Evolutionary conservation across 352 stramenopile genomes (phyloP), one percentile per base, ranked within the genome.

Genomic region (Pythium brassicae): DNA sequence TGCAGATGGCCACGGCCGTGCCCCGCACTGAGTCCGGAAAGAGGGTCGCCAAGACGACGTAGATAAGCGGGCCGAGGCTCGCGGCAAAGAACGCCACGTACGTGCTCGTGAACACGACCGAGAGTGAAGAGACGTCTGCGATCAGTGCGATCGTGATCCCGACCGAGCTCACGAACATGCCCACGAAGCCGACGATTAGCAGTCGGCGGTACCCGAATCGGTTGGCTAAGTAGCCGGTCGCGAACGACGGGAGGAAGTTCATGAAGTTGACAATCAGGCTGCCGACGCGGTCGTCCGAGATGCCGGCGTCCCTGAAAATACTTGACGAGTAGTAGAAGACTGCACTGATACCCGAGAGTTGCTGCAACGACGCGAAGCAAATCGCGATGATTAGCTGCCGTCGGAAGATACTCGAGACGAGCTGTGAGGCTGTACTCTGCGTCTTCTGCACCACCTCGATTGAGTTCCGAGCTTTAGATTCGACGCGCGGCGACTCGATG

Each of bases 51-150:
- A 63, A 67, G 43, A 89, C 71, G 47, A 76, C 73, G 65, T 75
- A 91, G 27, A 86, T 62, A 29, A 89, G 65, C 34, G 83, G 84
- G 4, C 78, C 81, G 39, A 91, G 62, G 34, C 81, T 86, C 57
- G 82, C 70, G 52, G 74, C 78, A 42, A 86, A 87, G 12, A 70
- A 74, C 26, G 71, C 78, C 26, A 92, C 72, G 39, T 83, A 83
- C 17, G 69, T 66, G 10, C 71, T 53, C 57, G 76, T 86, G 58
- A 87, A 86, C 42, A 87, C 50, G 61, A 83, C 76, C 0, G 75
- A 68, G 32, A 86, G 32, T 50, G 45, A 51, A 4, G 57, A 46
- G 10, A 61, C n/a, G 9, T 68, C 52, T n/a, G 48, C 45, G 17
- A 63, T 34, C 12, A 76, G 61, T 39, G 77, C 63, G 22, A 89